Evolutionary conservation across 129 eudicot species (phyloP).

Genomic region (Saposhnikovia divaricata): DNA sequence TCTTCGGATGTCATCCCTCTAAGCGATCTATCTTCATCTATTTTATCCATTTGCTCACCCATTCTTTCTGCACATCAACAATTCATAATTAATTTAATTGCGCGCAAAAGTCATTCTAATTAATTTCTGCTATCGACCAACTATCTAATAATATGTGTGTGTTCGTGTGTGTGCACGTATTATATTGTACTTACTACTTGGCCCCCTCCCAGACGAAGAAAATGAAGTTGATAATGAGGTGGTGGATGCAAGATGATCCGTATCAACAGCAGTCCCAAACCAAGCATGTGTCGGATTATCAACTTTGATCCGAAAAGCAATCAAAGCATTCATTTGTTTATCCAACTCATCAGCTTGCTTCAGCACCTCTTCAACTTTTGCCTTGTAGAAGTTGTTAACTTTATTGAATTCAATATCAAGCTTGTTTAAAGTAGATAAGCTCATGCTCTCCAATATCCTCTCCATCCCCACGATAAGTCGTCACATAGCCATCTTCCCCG

Average conservation of each 20-base stretch:
- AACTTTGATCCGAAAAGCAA: conserved; percentile 47
- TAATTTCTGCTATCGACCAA: no score
- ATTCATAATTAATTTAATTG: not conserved
- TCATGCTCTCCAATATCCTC: conserved; percentile 60
- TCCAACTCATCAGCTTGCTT: conserved; percentile 40
- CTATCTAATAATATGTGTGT: not conserved
- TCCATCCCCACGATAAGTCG: conserved; percentile 40
- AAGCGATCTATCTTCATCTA: conserved; percentile 5
- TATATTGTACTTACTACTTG: not conserved
- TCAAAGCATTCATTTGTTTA: conserved; percentile 58
- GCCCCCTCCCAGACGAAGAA: not conserved
- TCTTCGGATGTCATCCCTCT: not conserved
- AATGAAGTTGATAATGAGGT: not conserved
- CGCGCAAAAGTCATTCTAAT: no score
- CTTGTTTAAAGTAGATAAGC: conserved; percentile 26
- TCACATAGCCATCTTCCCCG: conserved; percentile 21
- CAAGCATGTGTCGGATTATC: conserved; percentile 22
- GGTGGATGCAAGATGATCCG: not conserved
- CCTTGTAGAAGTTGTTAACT: conserved; percentile 37
- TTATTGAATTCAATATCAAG: conserved; percentile 63
- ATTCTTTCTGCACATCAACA: conserved; percentile 3
- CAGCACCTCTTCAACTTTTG: conserved; percentile 44
- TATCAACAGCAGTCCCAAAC: conserved; percentile 1
- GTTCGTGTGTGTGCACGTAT: not conserved
- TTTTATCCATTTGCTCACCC: not conserved